Evolutionary conservation across 345 rosid genomes (phyloP).

Genomic region (Pistacia integerrima): DNA sequence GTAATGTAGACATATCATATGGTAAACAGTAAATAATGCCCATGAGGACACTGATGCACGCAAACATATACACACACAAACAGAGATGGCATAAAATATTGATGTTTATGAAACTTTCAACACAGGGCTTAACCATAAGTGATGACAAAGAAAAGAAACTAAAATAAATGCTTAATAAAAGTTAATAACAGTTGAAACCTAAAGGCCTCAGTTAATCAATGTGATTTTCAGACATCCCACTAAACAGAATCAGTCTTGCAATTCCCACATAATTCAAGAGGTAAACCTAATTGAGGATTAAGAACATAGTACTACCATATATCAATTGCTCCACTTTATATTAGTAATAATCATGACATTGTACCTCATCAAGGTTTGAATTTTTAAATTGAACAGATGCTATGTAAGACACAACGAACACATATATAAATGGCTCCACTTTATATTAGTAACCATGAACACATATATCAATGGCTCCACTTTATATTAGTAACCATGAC

Average conservation of each 20-base stretch:
- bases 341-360: too few species aligned
- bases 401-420: background rate
- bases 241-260: background rate
- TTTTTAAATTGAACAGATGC: background rate
- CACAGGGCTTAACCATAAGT: background rate
- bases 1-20: slow-evolving; percentile 4
- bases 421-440: too few species aligned
- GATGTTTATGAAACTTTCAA: background rate
- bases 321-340: background rate
- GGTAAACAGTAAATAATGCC: background rate
- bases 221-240: background rate
- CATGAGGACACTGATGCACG: background rate
- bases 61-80: background rate
- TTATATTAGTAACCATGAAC: background rate
- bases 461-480: background rate
- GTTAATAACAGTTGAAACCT: background rate
- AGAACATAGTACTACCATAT: background rate
- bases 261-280: background rate
- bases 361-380: background rate
- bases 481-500: background rate
- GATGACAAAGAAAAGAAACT: background rate
- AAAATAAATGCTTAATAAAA: background rate
- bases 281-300: background rate
- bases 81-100: background rate
- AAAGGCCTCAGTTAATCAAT: background rate